Evolutionary conservation across 192 early-diverging fungal species (phyloP).

Genomic region (Coemansia sp.): DNA sequence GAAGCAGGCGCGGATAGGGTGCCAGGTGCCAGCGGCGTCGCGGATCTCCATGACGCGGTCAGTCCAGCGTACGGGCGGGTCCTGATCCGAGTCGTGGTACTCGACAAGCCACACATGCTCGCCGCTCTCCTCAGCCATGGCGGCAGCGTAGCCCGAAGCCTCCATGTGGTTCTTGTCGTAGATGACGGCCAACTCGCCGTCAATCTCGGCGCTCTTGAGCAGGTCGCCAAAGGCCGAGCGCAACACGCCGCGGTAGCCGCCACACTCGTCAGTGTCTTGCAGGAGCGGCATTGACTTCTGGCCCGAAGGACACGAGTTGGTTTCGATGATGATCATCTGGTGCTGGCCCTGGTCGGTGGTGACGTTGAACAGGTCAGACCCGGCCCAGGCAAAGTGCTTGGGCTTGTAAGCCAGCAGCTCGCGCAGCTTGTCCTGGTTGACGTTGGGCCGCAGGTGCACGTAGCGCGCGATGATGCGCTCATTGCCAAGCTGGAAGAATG

Average conservation of each 20-base stretch:
- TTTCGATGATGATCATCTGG: conserved; percentile 93
- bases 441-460: conserved; percentile 84
- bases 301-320: conserved; percentile 89
- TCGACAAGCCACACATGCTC: conserved; percentile 82
- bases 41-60: conserved; percentile 75
- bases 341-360: conserved; percentile 80
- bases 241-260: conserved; percentile 82
- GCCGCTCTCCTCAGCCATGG: conserved; percentile 73
- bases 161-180: conserved; percentile 92
- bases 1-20: conserved; percentile 85
- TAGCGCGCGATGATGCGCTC: conserved; percentile 88
- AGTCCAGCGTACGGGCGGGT: conserved; percentile 76
- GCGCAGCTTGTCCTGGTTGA: conserved; percentile 64
- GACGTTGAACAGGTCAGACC: conserved; percentile 87
- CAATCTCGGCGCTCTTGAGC: conserved; percentile 58
- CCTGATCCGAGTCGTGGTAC: conserved; percentile 70
- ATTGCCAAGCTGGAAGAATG: conserved; percentile 85
- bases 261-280: conserved; percentile 72
- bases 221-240: conserved; percentile 77
- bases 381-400: conserved; percentile 86
- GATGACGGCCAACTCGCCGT: conserved; percentile 83
- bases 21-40: conserved; percentile 71
- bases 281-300: conserved; percentile 91
- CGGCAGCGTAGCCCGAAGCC: conserved; percentile 79
- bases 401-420: conserved; percentile 69